Percentiles rank a stretch among this genome's conserved stretches.
Conservation (phyloP, 208 protist species). For the Trypanosoma platydactyli region DNA sequence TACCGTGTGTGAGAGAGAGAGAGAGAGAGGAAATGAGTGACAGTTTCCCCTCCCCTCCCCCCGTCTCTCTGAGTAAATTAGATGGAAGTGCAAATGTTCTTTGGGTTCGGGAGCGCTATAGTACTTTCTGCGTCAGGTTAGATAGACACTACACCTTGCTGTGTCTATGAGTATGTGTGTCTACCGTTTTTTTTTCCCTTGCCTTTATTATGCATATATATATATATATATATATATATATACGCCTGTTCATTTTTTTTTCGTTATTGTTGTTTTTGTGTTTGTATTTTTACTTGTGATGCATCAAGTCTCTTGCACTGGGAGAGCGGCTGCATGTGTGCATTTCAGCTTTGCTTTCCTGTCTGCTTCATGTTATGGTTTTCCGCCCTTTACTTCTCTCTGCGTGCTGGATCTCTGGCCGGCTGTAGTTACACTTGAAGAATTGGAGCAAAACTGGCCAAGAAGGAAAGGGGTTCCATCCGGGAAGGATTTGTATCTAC, state of each 20-base stretch:
- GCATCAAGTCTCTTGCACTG: neutral
- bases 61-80: no score
- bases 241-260: conserved; percentile 11
- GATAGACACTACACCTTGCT: no score
- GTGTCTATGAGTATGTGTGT: no score
- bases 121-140: no score
- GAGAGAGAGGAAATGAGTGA: no score
- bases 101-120: no score
- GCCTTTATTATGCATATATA: conserved; percentile 1
- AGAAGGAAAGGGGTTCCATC: neutral
- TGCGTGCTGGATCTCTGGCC: conserved; percentile 15
- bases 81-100: no score
- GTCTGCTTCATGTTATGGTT: neutral
- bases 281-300: neutral
- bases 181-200: neutral
- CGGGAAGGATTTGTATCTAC: conserved; percentile 25
- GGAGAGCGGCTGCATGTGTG: neutral
- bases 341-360: no score
- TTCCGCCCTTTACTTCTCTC: neutral
- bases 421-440: conserved; percentile 8
- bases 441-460: conserved; percentile 23
- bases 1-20: no score
- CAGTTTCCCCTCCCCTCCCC: no score
- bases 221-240: conserved; percentile 18
- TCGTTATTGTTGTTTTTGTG: conserved; percentile 3